Evolutionary conservation across 129 eudicot genomes (phyloP).

Genomic region (Deinandra increscens): DNA sequence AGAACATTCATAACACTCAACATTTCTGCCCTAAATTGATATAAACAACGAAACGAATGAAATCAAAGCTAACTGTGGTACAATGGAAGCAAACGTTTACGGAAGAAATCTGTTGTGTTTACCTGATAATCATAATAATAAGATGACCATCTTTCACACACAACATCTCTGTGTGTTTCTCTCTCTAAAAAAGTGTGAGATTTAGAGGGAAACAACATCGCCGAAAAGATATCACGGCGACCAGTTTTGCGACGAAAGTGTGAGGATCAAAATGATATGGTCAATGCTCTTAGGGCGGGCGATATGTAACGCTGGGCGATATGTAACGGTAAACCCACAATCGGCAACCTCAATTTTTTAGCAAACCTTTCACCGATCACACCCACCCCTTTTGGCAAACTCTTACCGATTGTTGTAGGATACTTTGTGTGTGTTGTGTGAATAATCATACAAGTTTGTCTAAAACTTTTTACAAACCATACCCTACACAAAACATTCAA

Average conservation of each 20-base stretch:
- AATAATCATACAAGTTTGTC: no score
- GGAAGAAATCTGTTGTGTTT: not conserved
- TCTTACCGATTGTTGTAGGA: no score
- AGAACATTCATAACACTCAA: not conserved
- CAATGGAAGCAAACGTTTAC: no score
- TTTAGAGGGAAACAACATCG: not conserved
- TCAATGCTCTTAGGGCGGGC: no score
- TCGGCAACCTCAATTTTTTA: no score
- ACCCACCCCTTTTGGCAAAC: no score
- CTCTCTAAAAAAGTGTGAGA: not conserved
- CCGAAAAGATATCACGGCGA: not conserved
- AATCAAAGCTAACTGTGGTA: not conserved
- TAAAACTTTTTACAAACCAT: no score
- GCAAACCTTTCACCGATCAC: no score
- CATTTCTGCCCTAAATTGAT: not conserved
- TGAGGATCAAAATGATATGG: constrained; percentile 1
- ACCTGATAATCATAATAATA: not conserved
- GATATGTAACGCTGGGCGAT: no score
- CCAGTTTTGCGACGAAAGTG: not conserved
- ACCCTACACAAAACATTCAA: no score
- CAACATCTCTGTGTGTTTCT: not conserved
- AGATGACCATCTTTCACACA: not conserved
- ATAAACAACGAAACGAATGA: not conserved
- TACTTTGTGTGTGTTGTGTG: no score
- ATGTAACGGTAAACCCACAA: no score